Base-by-base conservation (phyloP, 805 yeast species). In the Candida krabiensis region DNA sequence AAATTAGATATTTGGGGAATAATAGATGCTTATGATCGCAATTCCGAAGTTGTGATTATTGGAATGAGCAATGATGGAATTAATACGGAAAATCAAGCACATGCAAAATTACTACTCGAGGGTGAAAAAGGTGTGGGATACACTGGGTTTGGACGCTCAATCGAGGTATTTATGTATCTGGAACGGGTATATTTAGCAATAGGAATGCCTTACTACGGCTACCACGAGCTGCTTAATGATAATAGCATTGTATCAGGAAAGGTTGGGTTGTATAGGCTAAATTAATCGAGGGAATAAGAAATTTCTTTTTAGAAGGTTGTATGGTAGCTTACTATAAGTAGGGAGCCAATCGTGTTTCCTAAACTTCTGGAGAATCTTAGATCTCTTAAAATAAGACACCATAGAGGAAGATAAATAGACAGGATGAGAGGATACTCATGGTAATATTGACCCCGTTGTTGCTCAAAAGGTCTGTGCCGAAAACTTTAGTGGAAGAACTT, bases 61-160 rank as follows among this genome's bases (percentile, higher is more conserved):
- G 33, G 49, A 45, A 15, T 28, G 53, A 12, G 25, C 41, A 13
- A n/a, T n/a, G 35, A 31, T 9, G 33, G 49, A 45, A 15, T 28
- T 53, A 12, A 27, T 41, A 13, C 15, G 4, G 9, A 14, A 2
- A 17, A 21, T 3, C 27, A 16, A 21, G 30, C 11, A 9, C 46
- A 5, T 44, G 46, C 16, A 38, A 50, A 15, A 29, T 37, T 33
- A 28, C 36, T 63, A 32, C 58, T 53, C 18, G 22, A 46, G 7
- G 58, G 58, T 1, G 55, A 49, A 4, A 26, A 33, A 1, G 58
- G 53, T 2, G 55, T 53, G 18, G 71, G 64, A 2, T 67, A 59
- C 31, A 53, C 70, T 6, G 75, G 71, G 14, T 75, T 72, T 53
- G 83, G 80, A 2, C 47, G 56, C 13, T 41, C 63, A 0, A 24